These are phyloP conservation scores for Ophiostoma novo-ulmi DNA, from an alignment of 2,329 filamentous ascomycete species.

Conservation along the genomic window DNA sequence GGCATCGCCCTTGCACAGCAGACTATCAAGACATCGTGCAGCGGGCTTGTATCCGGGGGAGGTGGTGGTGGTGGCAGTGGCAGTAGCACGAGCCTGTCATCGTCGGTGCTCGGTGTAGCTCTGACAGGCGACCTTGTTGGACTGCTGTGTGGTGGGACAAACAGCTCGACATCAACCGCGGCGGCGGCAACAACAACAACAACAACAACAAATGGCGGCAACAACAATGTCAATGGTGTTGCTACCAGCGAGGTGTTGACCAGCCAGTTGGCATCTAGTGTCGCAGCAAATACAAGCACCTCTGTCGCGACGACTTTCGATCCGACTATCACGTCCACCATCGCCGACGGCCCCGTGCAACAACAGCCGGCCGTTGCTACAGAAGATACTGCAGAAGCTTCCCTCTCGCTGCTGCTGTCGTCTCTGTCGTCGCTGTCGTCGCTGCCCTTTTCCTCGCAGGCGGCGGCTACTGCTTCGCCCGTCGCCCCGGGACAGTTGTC, in stretches of 20 bases:
- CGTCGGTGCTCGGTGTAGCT: constrained; percentile 38
- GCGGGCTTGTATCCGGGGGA: constrained; percentile 52
- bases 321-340: background rate
- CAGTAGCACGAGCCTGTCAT: constrained; percentile 36
- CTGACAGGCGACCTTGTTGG: constrained; percentile 37
- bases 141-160: constrained; percentile 34
- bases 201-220: background rate
- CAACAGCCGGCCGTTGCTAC: background rate
- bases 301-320: background rate
- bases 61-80: background rate
- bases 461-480: background rate
- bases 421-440: background rate
- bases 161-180: background rate
- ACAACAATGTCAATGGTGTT: background rate
- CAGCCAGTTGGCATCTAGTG: background rate
- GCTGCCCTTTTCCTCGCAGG: background rate
- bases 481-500: background rate
- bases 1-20: constrained; percentile 74
- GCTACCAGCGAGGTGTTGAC: background rate
- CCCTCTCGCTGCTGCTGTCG: background rate
- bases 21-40: constrained; percentile 64
- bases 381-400: background rate
- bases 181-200: background rate
- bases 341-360: background rate
- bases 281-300: background rate